Percentiles rank a stretch among this genome's conserved stretches.
Conservation (phyloP, 176 grass and related monocot genomes). For the Triticum monococcum region DNA sequence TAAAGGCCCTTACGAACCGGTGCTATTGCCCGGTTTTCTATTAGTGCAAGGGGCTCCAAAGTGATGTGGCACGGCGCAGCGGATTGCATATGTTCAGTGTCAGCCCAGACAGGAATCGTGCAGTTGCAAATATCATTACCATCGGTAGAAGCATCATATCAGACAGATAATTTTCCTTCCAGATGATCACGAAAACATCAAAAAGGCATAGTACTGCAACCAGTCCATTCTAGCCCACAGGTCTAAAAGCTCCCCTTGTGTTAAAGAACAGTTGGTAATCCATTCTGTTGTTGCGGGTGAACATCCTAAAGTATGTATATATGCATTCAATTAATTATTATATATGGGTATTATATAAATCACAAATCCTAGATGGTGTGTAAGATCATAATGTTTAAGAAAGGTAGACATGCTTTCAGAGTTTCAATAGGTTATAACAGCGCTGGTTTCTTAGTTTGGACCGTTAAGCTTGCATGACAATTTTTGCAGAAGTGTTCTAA, state of each 20-base stretch:
- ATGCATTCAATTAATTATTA: too few relatives aligned
- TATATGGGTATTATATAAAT: too few relatives aligned
- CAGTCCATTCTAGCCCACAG: not conserved
- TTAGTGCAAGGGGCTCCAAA: not conserved
- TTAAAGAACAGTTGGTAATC: slow-evolving; percentile 7
- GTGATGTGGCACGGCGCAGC: not conserved
- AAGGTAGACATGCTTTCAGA: too few relatives aligned
- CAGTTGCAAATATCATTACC: not conserved
- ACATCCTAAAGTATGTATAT: not conserved
- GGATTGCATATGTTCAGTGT: not conserved
- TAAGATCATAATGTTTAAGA: too few relatives aligned
- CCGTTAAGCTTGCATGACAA: too few relatives aligned
- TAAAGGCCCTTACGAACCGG: too few relatives aligned
- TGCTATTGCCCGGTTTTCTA: too few relatives aligned
- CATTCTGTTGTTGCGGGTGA: slow-evolving; percentile 1
- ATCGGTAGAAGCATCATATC: not conserved
- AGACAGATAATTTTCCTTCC: not conserved
- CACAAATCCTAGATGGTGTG: too few relatives aligned
- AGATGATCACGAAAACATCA: not conserved
- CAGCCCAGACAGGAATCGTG: not conserved
- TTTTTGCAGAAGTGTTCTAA: too few relatives aligned
- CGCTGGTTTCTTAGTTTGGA: too few relatives aligned
- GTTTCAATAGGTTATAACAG: too few relatives aligned
- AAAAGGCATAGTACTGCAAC: not conserved
- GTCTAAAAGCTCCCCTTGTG: not conserved